These are phyloP conservation scores for Cokeromyces recurvatus DNA, from an alignment of 371 early-diverging fungal species.

Conservation along the genomic window DNA sequence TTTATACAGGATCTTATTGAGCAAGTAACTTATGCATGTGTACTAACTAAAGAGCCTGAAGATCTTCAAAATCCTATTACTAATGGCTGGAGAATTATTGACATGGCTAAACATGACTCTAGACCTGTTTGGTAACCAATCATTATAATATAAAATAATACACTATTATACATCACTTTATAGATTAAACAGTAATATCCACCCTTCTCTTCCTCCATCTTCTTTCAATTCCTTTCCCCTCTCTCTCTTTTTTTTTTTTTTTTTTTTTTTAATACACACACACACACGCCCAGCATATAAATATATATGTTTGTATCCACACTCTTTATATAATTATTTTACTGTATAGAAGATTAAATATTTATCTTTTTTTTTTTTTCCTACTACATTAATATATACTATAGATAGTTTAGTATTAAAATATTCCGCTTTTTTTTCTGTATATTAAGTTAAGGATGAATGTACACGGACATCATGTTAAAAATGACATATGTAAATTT, in stretches of 20 bases:
- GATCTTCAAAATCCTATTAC: conserved; percentile 85
- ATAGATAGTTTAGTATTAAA: too few species aligned
- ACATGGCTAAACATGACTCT: conserved; percentile 79
- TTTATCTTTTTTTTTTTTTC: too few species aligned
- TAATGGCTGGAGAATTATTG: conserved; percentile 89
- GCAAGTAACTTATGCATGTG: conserved; percentile 80
- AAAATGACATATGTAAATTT: too few species aligned
- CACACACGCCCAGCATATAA: background rate
- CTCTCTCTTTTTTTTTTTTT: background rate
- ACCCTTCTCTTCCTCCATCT: background rate
- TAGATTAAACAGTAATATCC: too few species aligned
- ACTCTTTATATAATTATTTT: too few species aligned
- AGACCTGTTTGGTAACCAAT: conserved; percentile 58
- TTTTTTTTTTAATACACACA: background rate
- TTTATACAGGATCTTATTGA: conserved; percentile 79
- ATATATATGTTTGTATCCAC: background rate
- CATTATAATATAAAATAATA: background rate
- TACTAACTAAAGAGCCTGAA: conserved; percentile 85
- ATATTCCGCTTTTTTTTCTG: too few species aligned
- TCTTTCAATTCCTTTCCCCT: too few species aligned
- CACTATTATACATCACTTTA: background rate
- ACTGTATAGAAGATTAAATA: too few species aligned
- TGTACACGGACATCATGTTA: too few species aligned
- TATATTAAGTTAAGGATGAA: too few species aligned
- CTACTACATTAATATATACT: too few species aligned